Evolutionary conservation across 208 protist genomes (phyloP).

Genomic region (Crithidia bombi): DNA sequence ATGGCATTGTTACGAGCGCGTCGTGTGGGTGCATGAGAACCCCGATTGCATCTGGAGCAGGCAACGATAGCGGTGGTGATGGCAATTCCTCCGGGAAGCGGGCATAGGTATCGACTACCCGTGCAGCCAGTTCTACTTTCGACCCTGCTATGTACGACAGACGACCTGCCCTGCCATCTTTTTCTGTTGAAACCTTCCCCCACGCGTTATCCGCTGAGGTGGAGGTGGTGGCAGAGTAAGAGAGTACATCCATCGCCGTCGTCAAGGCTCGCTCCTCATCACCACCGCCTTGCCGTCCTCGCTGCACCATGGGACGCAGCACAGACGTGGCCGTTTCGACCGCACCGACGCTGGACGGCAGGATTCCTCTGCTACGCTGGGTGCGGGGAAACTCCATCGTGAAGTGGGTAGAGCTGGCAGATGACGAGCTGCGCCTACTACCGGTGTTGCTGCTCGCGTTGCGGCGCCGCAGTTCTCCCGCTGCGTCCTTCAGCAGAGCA

Average conservation of each 20-base stretch:
- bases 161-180: neutral
- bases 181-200: neutral
- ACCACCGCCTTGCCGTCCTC: neutral
- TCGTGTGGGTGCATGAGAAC: no score
- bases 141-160: neutral
- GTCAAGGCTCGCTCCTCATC: neutral
- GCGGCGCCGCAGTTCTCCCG: neutral
- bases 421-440: neutral
- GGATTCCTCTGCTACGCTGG: neutral
- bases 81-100: neutral
- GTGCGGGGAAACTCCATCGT: conserved; percentile 7
- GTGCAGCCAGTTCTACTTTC: neutral
- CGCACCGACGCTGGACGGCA: neutral
- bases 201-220: neutral
- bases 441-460: neutral
- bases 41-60: no score
- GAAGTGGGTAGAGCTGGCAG: conserved; percentile 7
- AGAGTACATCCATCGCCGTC: neutral
- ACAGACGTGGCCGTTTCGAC: conserved; percentile 20
- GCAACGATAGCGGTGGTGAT: no score
- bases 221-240: conserved; percentile 2
- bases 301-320: conserved; percentile 25
- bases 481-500: neutral
- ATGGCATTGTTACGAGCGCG: no score
- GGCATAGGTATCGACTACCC: conserved; percentile 7